These are phyloP conservation scores for Verticillium zaregamsianum DNA, from an alignment of 2,329 filamentous ascomycete species.

Conservation along the genomic window DNA sequence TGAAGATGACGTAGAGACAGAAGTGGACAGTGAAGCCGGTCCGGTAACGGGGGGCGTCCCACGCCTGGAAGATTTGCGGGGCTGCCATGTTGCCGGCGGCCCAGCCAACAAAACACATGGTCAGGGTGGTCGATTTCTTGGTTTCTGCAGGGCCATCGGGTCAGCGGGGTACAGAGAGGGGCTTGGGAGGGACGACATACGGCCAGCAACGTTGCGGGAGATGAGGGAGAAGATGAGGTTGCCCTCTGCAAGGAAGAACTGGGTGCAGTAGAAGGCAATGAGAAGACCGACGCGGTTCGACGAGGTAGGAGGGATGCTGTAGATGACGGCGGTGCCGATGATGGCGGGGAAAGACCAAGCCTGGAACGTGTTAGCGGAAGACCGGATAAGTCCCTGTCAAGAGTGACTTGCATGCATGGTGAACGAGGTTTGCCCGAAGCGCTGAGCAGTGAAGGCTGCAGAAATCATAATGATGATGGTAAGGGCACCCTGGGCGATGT, in stretches of 20 bases:
- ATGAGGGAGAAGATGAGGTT: conserved; percentile 38
- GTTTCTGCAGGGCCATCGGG: conserved; percentile 15
- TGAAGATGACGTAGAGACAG: conserved; percentile 28
- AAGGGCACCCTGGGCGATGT: conserved; percentile 15
- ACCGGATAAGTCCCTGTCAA: neutral
- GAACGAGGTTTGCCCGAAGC: neutral
- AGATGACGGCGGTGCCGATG: conserved; percentile 36
- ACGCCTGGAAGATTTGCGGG: conserved; percentile 27
- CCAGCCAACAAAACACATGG: conserved; percentile 30
- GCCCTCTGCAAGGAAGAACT: conserved; percentile 35
- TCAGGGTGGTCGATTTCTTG: conserved; percentile 32
- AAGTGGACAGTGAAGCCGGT: conserved; percentile 30
- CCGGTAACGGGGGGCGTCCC: conserved; percentile 27
- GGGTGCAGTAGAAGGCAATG: conserved; percentile 38
- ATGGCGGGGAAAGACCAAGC: conserved; percentile 19
- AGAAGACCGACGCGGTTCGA: conserved; percentile 30
- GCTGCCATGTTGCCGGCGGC: conserved; percentile 33
- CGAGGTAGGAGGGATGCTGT: conserved; percentile 22
- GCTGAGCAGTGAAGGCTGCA: neutral
- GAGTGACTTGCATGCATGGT: conserved; percentile 3
- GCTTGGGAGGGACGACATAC: neutral
- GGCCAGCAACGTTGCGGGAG: conserved; percentile 35
- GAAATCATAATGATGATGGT: conserved; percentile 2
- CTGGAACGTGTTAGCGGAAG: neutral
- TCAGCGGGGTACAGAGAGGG: neutral